Conservation (phyloP, 2,329 filamentous ascomycete genomes). For the Fusarium aywerte region DNA sequence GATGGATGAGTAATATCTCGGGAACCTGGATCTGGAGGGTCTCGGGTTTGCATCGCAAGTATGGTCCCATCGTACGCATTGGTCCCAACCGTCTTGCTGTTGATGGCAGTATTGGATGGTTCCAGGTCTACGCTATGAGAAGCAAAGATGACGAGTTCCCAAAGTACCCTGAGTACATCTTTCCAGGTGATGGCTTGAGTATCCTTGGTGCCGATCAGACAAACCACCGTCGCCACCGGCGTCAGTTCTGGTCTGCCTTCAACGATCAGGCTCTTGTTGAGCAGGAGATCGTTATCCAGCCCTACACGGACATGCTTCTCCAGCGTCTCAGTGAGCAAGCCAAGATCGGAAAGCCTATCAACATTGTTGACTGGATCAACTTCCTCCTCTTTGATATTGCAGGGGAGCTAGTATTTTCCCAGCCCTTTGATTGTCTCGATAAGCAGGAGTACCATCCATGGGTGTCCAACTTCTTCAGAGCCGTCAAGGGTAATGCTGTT, state of each 20-base stretch:
- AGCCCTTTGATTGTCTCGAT: neutral
- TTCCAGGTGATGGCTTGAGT: neutral
- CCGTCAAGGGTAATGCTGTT: neutral
- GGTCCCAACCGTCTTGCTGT: neutral
- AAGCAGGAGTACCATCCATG: conserved; percentile 1
- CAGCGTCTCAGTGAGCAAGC: neutral
- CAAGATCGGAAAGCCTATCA: neutral
- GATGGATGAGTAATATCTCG: neutral
- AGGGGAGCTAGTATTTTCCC: neutral
- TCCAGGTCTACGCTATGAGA: neutral
- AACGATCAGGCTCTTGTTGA: neutral
- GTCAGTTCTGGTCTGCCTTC: neutral
- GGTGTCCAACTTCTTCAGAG: neutral
- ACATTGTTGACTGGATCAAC: conserved; percentile 1
- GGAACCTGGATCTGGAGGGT: neutral
- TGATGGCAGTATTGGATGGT: neutral
- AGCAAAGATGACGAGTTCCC: neutral
- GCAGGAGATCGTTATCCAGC: neutral
- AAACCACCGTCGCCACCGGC: neutral
- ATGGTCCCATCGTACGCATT: neutral
- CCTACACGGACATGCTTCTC: neutral
- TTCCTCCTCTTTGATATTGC: neutral
- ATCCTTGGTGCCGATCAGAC: neutral
- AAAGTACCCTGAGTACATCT: neutral
- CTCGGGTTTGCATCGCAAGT: neutral